Base-by-base conservation (phyloP, 257 asterid species). In the Nicotiana sylvestris region DNA sequence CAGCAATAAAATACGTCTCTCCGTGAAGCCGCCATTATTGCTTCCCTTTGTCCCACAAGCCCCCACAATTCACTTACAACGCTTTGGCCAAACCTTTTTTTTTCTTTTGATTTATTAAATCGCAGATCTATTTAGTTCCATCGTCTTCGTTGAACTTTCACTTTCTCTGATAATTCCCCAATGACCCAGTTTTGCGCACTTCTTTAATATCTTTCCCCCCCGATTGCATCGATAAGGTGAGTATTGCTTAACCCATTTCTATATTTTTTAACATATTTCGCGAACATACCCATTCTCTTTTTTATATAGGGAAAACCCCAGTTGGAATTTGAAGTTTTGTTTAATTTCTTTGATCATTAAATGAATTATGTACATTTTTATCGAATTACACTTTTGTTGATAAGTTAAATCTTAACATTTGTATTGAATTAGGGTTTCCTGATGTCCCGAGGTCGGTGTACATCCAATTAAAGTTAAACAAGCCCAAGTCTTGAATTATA, bases 21-120 rank as follows among this genome's bases (percentile, higher is more conserved):
- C 70, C 46, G 16, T 49, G 11, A 51, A 51, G 80, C 80, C 65
- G 80, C 80, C 80, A 76, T 76, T 76, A 76, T 76, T 76, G 80
- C 9, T 51, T 29, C 65, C 62, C 46, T 17, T 11, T 76, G 62
- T 76, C 64, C 80, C 80, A 76, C 80, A 25, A 76, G 49, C 11
- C 51, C 4, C 80, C 16, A 12, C 64, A 27, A 27, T 51, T 76
- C 64, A 49, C 65, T 76, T 46, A 49, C 79, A 49, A 2, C 61
- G 25, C 27, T 76, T 51, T 76, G 10, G 29, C 43, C 80, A 27
- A 27, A 27, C 43, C 2, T n/a, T 12, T 13, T 11, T 11, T n/a
- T 39, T 69, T n/a, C 21, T 69, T 6, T 25, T 62, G 68, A 25
- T 62, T 72, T 46, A 12, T 72, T n/a, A 0, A 74, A 62, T 29